Percentiles rank a stretch among this genome's conserved stretches.
Evolutionary conservation across 305 asterid genomes (phyloP).

Genomic region (Euphrasia arctica): DNA sequence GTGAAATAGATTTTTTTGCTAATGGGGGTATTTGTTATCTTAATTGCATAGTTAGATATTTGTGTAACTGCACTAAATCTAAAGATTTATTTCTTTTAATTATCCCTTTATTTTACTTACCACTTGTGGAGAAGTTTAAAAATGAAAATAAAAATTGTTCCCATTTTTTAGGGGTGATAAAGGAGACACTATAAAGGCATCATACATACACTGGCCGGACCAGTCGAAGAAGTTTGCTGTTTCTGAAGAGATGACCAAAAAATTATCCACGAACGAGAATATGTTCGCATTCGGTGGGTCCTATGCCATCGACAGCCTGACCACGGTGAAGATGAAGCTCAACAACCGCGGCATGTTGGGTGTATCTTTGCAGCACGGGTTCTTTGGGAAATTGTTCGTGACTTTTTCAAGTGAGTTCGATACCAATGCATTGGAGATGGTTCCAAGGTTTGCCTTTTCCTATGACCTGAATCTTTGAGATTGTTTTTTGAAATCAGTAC

Average conservation of each 20-base stretch:
- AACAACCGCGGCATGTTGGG: slow-evolving; percentile 82
- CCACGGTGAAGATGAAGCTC: slow-evolving; percentile 73
- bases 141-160: neutral
- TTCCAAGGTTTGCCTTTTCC: slow-evolving; percentile 53
- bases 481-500: slow-evolving; percentile 6
- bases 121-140: too few relatives aligned
- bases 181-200: slow-evolving; percentile 80
- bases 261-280: slow-evolving; percentile 87
- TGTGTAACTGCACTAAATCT: too few relatives aligned
- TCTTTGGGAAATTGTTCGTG: slow-evolving; percentile 60
- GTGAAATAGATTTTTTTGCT: neutral
- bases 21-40: neutral
- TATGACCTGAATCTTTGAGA: slow-evolving; percentile 47
- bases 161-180: slow-evolving; percentile 66
- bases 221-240: slow-evolving; percentile 62
- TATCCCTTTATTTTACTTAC: too few relatives aligned
- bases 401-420: slow-evolving; percentile 86
- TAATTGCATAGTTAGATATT: too few relatives aligned
- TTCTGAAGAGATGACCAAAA: slow-evolving; percentile 74
- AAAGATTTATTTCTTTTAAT: too few relatives aligned
- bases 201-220: slow-evolving; percentile 67
- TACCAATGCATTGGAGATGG: slow-evolving; percentile 82
- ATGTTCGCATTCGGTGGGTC: slow-evolving; percentile 87
- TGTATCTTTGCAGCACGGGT: slow-evolving; percentile 82
- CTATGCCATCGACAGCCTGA: slow-evolving; percentile 60